Conservation (phyloP, 2,329 filamentous ascomycete species). For the Pestalotiopsis sp. region DNA sequence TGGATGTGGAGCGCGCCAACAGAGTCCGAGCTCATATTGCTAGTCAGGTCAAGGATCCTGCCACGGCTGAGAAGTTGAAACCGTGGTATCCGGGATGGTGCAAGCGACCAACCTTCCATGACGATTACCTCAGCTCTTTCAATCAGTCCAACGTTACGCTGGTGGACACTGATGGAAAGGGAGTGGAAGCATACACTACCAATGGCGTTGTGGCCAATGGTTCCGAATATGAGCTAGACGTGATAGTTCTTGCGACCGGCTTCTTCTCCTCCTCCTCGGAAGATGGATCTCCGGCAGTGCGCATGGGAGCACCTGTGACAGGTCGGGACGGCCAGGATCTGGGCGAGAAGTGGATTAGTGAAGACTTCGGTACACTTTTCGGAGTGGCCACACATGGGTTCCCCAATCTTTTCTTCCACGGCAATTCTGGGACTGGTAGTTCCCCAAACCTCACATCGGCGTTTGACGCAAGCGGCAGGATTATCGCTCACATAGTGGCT, state of each 20-base stretch:
- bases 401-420: neutral
- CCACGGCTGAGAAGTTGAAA: slow-evolving; percentile 46
- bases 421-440: too few species aligned
- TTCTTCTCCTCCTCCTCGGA: neutral
- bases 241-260: slow-evolving; percentile 16
- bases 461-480: too few species aligned
- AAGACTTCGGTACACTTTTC: slow-evolving; percentile 1
- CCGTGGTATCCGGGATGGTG: slow-evolving; percentile 53
- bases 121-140: slow-evolving; percentile 48
- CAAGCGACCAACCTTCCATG: slow-evolving; percentile 53
- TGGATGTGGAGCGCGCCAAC: slow-evolving; percentile 36
- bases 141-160: slow-evolving; percentile 49
- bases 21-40: slow-evolving; percentile 37
- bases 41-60: slow-evolving; percentile 39
- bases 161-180: slow-evolving; percentile 47
- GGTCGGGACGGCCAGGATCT: slow-evolving; percentile 1
- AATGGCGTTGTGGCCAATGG: slow-evolving; percentile 40
- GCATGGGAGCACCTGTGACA: neutral
- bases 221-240: slow-evolving; percentile 36
- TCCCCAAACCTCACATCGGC: too few species aligned
- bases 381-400: slow-evolving; percentile 3
- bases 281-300: neutral
- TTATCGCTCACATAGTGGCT: too few species aligned
- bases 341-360: slow-evolving; percentile 8
- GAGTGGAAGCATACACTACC: slow-evolving; percentile 37